A percentile compares a stretch with the other conserved stretches of the same genome.
Evolutionary conservation across 2,329 filamentous ascomycete genomes (phyloP).

Genomic region (Fusarium vanettenii): DNA sequence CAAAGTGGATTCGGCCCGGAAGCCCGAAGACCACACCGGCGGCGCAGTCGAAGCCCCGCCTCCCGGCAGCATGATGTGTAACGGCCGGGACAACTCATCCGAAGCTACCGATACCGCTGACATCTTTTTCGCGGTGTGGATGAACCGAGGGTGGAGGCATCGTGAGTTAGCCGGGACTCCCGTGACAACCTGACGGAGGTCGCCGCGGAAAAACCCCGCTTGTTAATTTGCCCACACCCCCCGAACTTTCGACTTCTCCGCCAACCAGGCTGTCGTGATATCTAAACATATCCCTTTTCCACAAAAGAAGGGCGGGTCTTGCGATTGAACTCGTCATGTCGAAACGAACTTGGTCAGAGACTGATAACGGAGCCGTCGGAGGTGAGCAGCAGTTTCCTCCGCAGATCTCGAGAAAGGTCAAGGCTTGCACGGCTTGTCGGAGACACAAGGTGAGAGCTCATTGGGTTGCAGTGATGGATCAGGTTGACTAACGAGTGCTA

Average conservation of each 20-base stretch:
- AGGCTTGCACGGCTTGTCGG: slow-evolving; percentile 52
- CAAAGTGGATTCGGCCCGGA: background rate
- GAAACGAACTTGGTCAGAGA: slow-evolving; percentile 30
- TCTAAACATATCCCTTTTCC: slow-evolving; percentile 14
- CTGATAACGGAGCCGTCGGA: background rate
- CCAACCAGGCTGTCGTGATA: slow-evolving; percentile 23
- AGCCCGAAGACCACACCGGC: background rate
- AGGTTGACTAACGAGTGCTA: slow-evolving; percentile 9
- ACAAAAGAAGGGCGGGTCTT: background rate
- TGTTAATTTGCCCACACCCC: slow-evolving; percentile 5
- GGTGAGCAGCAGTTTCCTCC: slow-evolving; percentile 21
- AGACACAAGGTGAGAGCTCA: slow-evolving; percentile 48
- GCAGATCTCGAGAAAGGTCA: slow-evolving; percentile 50
- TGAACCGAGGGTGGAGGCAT: background rate
- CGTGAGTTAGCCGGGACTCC: slow-evolving; percentile 1
- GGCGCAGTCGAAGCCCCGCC: background rate
- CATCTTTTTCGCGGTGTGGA: background rate
- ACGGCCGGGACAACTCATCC: background rate
- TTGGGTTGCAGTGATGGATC: background rate
- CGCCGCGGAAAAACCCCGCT: slow-evolving; percentile 31
- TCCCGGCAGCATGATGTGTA: background rate
- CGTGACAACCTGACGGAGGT: background rate
- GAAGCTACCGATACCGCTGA: background rate
- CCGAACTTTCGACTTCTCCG: background rate
- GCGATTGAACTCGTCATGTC: slow-evolving; percentile 7